phyloP scores from a whole-genome alignment of 2,329 filamentous ascomycete species.

The Colletotrichum cordylinicola region DNA sequence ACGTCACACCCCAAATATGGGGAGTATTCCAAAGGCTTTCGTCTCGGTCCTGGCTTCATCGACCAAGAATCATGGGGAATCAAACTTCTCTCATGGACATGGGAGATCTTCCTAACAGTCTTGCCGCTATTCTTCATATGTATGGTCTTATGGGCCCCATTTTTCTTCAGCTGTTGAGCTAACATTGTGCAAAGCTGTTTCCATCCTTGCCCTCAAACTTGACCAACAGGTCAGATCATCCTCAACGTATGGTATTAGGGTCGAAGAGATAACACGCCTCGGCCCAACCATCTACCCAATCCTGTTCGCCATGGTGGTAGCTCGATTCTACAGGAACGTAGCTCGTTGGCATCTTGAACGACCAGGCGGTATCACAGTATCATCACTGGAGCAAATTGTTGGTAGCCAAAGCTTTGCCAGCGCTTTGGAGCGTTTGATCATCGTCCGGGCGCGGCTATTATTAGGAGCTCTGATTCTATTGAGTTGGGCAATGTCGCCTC shows the following conservation, averaged over 20 bases:
- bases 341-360: neutral
- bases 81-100: neutral
- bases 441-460: neutral
- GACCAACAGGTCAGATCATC: neutral
- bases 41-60: neutral
- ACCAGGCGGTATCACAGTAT: neutral
- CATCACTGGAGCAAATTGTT: neutral
- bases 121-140: rapidly evolving
- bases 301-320: neutral
- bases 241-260: neutral
- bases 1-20: neutral
- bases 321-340: neutral
- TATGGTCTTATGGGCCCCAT: neutral
- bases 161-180: rapidly evolving
- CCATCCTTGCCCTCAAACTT: neutral
- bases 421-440: neutral
- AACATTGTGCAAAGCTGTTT: neutral
- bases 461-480: neutral
- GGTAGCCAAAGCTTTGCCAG: slow-evolving; percentile 7
- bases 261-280: neutral
- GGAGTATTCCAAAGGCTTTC: neutral
- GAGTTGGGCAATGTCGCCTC: neutral
- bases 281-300: slow-evolving; percentile 2
- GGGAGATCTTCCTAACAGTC: neutral
- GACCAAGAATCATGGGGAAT: neutral